phyloP scores from a whole-genome alignment of 2,329 filamentous ascomycete genomes.

The Knoxdaviesia proteae region DNA sequence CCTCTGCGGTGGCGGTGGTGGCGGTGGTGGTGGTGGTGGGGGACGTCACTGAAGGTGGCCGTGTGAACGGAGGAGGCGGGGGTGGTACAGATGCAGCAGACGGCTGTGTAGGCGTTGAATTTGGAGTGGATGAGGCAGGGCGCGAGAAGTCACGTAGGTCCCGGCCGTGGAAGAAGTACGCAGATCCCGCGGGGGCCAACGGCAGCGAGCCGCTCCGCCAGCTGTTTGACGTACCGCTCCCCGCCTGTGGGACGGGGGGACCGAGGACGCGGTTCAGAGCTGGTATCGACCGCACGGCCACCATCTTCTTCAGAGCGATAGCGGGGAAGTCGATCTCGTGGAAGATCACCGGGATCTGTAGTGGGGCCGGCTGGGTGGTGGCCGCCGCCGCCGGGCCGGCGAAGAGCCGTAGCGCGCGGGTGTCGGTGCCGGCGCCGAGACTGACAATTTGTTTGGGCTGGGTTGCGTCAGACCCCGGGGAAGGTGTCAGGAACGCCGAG shows the following conservation, averaged over 20 bases:
- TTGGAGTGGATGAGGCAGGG: too few species aligned
- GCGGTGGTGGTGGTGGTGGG: neutral
- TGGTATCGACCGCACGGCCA: slow-evolving; percentile 25
- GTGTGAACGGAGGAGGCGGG: too few species aligned
- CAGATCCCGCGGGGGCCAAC: too few species aligned
- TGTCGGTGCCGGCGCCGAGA: slow-evolving; percentile 84
- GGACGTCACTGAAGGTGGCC: too few species aligned
- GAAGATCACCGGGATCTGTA: slow-evolving; percentile 34
- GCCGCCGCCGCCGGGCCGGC: slow-evolving; percentile 15
- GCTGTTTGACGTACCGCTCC: too few species aligned
- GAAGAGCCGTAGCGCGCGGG: slow-evolving; percentile 60
- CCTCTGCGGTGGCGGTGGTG: neutral
- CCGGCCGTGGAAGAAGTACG: slow-evolving; percentile 38
- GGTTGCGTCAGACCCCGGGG: slow-evolving; percentile 8
- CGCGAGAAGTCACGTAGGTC: slow-evolving; percentile 43
- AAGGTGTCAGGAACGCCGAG: slow-evolving; percentile 39
- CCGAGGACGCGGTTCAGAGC: slow-evolving; percentile 17
- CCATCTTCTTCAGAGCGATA: slow-evolving; percentile 49
- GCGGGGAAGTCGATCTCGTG: slow-evolving; percentile 81
- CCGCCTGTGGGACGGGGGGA: too few species aligned
- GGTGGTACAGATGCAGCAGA: slow-evolving; percentile 2
- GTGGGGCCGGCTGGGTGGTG: slow-evolving; percentile 1
- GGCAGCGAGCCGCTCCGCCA: too few species aligned
- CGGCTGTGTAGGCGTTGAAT: slow-evolving; percentile 6
- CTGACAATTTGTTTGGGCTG: slow-evolving; percentile 58